A percentile compares a stretch with the other conserved stretches of the same genome.
phyloP scores from a whole-genome alignment of 345 rosid species.

The Populus davidiana region DNA sequence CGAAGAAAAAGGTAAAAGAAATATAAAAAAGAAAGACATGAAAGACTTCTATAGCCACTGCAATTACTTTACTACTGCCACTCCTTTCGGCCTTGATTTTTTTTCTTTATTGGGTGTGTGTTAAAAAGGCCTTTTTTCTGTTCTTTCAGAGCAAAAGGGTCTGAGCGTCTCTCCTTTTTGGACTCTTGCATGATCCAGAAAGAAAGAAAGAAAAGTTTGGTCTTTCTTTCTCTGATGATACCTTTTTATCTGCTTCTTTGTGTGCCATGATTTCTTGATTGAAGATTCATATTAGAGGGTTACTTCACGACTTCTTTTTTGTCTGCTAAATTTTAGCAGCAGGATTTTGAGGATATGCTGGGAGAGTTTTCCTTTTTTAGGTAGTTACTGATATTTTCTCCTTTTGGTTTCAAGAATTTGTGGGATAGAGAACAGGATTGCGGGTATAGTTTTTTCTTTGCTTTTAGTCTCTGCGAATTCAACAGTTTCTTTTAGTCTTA shows the following conservation, averaged over 20 bases:
- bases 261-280: slow-evolving; percentile 47
- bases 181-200: slow-evolving; percentile 50
- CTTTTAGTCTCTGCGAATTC: background rate
- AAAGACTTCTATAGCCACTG: slow-evolving; percentile 4
- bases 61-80: slow-evolving; percentile 2
- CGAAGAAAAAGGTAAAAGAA: slow-evolving; percentile 51
- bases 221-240: slow-evolving; percentile 12
- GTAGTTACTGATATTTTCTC: background rate
- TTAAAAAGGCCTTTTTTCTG: slow-evolving; percentile 14
- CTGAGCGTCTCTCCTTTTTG: slow-evolving; percentile 32
- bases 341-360: background rate
- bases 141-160: slow-evolving; percentile 12
- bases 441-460: background rate
- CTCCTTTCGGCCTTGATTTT: slow-evolving; percentile 2
- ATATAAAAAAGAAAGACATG: background rate
- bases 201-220: slow-evolving; percentile 8
- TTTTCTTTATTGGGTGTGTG: background rate
- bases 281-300: slow-evolving; percentile 28
- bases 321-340: background rate
- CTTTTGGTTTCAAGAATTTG: background rate
- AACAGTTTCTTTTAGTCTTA: background rate
- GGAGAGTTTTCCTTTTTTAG: background rate
- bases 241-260: slow-evolving; percentile 41
- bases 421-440: background rate
- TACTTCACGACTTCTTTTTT: background rate